Evolutionary conservation across 768 basidiomycete genomes (phyloP), one percentile per base, ranked within the genome.

Genomic region (Boletellus sp.): DNA sequence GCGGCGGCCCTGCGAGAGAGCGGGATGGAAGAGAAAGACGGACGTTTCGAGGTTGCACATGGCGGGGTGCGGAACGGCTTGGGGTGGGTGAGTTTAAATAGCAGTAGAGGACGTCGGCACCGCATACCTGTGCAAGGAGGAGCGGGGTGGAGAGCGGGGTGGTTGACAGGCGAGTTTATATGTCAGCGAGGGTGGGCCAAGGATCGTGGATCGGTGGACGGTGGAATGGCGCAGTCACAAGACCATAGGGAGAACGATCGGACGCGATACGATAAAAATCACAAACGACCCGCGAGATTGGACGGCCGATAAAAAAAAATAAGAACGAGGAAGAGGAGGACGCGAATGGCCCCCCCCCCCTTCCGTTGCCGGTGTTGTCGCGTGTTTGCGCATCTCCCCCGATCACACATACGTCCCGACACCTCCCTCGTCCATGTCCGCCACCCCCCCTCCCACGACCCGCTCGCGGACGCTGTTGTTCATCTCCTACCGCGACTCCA

Each of bases 401-500:
- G 39, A 49, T 53, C 49, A 54, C 62, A 67, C 55, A 57, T 56
- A 58, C 45, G 17, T 32, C 36, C 59, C 9, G 17, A 42, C 10
- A 9, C 26, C 24, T 42, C 28, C 42, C 16, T 43, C 46, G 23
- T 58, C 69, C 11, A 69, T 68, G 66, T 60, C 73, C 42, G 59
- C 69, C 31, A 65, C 71, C 24, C 64, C 67, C 26, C 64, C 68
- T 48, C 73, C 73, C 36, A 79, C 83, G 35, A 92, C 88, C 32
- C 85, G 95, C 59, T 93, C 90, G 1, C 72, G 95, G 41, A 97
- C 95, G 3, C 80, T 91, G 47, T 81, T 97, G 60, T 98, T 97
- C 70, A 85, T 94, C 52, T 95, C 94, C 6, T 93, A 89, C 70
- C 80, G 95, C 52, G 90, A 94, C 71, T 90, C 91, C 4, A 76